Evolutionary conservation across 2,329 filamentous ascomycete species (phyloP).

Genomic region (Blastomyces silverae): DNA sequence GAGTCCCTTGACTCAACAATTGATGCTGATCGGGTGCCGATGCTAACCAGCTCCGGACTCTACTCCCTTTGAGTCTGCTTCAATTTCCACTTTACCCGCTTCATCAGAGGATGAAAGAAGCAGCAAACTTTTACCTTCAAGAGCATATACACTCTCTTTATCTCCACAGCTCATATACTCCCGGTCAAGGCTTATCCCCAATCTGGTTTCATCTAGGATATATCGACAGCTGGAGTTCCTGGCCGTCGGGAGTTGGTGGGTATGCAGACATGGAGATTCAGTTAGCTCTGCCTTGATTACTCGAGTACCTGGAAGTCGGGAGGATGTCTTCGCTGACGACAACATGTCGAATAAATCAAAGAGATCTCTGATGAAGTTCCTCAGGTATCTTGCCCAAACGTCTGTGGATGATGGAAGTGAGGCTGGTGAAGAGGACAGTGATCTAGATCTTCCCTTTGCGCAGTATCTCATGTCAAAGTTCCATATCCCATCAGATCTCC

Average conservation of each 20-base stretch:
- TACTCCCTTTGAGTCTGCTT: constrained; percentile 38
- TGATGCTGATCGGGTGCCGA: constrained; percentile 15
- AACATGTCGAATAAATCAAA: constrained; percentile 73
- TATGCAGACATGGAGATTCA: constrained; percentile 45
- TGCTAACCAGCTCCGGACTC: constrained; percentile 30
- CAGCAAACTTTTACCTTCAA: constrained; percentile 45
- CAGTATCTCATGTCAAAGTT: constrained; percentile 48
- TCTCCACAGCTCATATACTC: constrained; percentile 83
- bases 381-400: constrained; percentile 70
- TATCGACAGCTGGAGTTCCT: constrained; percentile 89
- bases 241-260: constrained; percentile 87
- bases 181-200: constrained; percentile 66
- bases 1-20: constrained; percentile 24
- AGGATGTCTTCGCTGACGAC: constrained; percentile 80
- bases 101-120: constrained; percentile 19
- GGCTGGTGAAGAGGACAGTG: constrained; percentile 48
- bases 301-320: constrained; percentile 78
- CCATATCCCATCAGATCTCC: constrained; percentile 61
- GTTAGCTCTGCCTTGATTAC: constrained; percentile 42
- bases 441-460: constrained; percentile 49
- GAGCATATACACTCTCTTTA: constrained; percentile 75
- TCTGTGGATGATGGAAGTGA: constrained; percentile 50
- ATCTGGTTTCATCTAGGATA: constrained; percentile 80
- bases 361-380: constrained; percentile 82
- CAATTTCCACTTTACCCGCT: constrained; percentile 25